phyloP scores from a whole-genome alignment of 1,284 basidiomycete species.

The Rhodotorula sp. region DNA sequence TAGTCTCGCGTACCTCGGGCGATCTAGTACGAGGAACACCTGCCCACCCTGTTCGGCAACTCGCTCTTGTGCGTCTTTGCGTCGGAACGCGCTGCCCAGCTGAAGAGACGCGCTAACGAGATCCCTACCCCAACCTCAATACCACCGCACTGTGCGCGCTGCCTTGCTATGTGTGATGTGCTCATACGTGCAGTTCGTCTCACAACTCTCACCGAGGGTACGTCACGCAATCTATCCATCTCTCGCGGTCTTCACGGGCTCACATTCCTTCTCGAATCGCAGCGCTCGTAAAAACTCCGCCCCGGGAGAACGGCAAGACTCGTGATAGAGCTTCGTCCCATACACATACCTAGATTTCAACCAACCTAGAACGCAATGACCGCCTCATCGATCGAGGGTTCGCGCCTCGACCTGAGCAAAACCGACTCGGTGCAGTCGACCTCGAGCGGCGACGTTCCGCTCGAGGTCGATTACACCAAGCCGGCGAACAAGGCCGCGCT shows the following conservation, averaged over 20 bases:
- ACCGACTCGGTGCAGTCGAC: conserved; percentile 13
- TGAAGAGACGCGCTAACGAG: background rate
- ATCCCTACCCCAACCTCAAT: too few species aligned
- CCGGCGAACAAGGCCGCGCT: conserved; percentile 12
- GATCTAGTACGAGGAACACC: conserved; percentile 3
- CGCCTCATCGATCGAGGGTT: background rate
- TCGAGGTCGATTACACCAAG: conserved; percentile 26
- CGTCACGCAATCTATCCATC: background rate
- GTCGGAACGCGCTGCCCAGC: background rate
- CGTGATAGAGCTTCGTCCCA: conserved; percentile 2
- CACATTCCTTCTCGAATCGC: background rate
- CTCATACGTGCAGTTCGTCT: conserved; percentile 17
- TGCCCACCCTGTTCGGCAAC: conserved; percentile 8
- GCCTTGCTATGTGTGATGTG: background rate
- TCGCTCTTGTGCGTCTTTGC: conserved; percentile 8
- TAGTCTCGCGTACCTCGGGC: conserved; percentile 2
- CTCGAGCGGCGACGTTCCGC: conserved; percentile 27
- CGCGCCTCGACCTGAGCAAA: background rate
- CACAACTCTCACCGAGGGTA: conserved; percentile 35
- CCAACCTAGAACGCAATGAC: conserved; percentile 11
- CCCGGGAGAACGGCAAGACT: conserved; percentile 21
- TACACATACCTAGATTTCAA: background rate
- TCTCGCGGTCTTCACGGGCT: background rate
- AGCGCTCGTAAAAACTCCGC: conserved; percentile 31
- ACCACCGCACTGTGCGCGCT: background rate